Evolutionary conservation across 768 basidiomycete genomes (phyloP), one percentile per base, ranked within the genome.

Genomic region (Rickenella mellea): DNA sequence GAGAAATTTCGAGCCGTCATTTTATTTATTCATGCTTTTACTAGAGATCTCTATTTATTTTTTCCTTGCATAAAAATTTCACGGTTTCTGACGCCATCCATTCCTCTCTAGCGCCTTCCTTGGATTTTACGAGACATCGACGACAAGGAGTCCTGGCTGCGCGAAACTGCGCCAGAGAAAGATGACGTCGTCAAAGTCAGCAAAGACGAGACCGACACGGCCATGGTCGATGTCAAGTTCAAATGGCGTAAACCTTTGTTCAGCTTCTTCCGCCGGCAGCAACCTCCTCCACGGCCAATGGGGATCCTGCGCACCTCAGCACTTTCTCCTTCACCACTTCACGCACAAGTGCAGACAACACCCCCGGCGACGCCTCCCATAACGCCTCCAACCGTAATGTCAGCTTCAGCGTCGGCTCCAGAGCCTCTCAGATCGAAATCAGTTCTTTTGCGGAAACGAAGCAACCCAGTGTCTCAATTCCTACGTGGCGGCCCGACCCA

Each of bases 201-300:
- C 0, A 72, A 76, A n/a, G 74, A 74, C 33, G 93, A 96, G 48
- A 78, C 87, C 3, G 71, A 73, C 14, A 77, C 76, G 24, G 92
- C 83, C 17, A 76, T 87, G 71, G 76, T 78, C 7, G 55, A 63
- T 0, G 72, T 82, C 4, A 74, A 65, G 46, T 85, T 83, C 55
- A 70, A 69, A 40, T 81, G 76, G 76, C 59, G 59, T 14, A 68
- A 71, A 32, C 67, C 10, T 22, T 17, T 10, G 33, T 10, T 36
- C 33, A 10, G 10, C 33, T 3, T 5, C 33, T 17, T 9, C 33
- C 10, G 10, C 11, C 33, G 6, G 33, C 19, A 17, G 33, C 30
- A 7, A n/a, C 30, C 30, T 32, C 30, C 5, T 19, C 30, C 30
- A 32, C 19, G 11, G 15, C 11, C 24, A 22, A 3, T 10, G 15